These are phyloP conservation scores for Aspergillus diversus DNA, from an alignment of 495 filamentous ascomycete genomes.

Conservation along the genomic window DNA sequence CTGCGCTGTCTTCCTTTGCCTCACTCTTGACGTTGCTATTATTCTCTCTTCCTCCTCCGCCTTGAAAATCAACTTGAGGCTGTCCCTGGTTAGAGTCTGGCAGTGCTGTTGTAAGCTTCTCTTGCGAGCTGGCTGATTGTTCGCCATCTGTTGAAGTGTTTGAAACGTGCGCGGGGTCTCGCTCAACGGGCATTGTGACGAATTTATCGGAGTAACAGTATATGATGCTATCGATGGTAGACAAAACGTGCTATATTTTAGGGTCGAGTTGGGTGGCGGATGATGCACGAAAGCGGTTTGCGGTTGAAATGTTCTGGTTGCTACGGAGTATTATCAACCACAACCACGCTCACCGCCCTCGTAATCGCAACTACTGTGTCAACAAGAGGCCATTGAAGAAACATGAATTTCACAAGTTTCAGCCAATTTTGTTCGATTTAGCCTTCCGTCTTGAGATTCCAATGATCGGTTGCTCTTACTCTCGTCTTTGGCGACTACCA, in stretches of 20 bases:
- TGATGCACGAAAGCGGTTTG: neutral
- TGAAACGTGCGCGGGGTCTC: neutral
- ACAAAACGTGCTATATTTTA: neutral
- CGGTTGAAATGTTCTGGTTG: neutral
- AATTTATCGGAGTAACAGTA: neutral
- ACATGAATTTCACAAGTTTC: no score
- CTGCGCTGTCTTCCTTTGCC: conserved; percentile 33
- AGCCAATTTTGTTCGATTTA: no score
- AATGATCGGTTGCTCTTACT: conserved; percentile 5
- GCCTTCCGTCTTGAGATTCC: neutral
- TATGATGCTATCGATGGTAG: neutral
- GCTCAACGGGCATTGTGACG: conserved; percentile 20
- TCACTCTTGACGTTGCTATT: conserved; percentile 6
- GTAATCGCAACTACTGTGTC: neutral
- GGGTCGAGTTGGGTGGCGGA: neutral
- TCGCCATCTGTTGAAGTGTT: neutral
- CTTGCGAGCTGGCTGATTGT: neutral
- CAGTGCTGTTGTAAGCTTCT: neutral
- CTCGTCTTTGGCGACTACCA: neutral
- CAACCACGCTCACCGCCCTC: conserved; percentile 19
- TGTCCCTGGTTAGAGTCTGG: neutral
- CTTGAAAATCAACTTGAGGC: conserved; percentile 1
- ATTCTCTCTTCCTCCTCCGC: conserved; percentile 4
- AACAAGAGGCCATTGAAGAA: neutral
- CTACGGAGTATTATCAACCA: conserved; percentile 4